These are phyloP conservation scores for Bacidia rubella DNA, from an alignment of 495 filamentous ascomycete species.

Conservation along the genomic window DNA sequence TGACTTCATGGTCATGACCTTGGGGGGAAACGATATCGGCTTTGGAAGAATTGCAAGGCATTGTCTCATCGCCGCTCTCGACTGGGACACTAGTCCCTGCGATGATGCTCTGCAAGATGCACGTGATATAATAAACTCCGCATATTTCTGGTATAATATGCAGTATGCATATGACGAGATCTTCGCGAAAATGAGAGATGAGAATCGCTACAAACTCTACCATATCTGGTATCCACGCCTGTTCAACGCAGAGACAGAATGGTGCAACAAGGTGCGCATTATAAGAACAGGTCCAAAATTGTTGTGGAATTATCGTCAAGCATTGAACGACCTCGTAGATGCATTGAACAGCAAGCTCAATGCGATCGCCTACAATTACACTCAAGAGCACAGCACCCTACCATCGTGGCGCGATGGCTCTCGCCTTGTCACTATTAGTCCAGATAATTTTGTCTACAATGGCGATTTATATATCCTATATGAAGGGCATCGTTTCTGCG, in stretches of 20 bases:
- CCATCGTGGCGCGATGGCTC: background rate
- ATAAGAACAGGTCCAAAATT: conserved; percentile 1
- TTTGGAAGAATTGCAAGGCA: background rate
- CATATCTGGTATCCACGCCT: background rate
- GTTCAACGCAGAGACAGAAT: background rate
- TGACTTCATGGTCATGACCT: conserved; percentile 1
- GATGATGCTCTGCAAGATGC: background rate
- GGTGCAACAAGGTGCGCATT: conserved; percentile 1
- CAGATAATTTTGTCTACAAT: background rate
- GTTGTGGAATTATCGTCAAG: background rate
- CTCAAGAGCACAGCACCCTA: background rate
- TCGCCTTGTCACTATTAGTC: background rate
- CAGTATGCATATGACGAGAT: conserved; percentile 1
- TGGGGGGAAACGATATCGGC: conserved; percentile 6
- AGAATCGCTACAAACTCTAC: conserved; percentile 1
- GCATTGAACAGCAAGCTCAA: background rate
- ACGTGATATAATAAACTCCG: background rate
- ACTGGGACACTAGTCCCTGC: background rate
- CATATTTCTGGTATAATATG: background rate
- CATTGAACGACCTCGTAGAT: background rate
- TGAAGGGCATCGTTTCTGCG: conserved; percentile 6
- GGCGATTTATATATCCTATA: background rate
- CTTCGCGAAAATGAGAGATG: conserved; percentile 4
- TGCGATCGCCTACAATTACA: background rate
- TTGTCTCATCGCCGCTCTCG: background rate